Evolutionary conservation across 208 protist species (phyloP).

Genomic region (Trypanosoma scelopori): DNA sequence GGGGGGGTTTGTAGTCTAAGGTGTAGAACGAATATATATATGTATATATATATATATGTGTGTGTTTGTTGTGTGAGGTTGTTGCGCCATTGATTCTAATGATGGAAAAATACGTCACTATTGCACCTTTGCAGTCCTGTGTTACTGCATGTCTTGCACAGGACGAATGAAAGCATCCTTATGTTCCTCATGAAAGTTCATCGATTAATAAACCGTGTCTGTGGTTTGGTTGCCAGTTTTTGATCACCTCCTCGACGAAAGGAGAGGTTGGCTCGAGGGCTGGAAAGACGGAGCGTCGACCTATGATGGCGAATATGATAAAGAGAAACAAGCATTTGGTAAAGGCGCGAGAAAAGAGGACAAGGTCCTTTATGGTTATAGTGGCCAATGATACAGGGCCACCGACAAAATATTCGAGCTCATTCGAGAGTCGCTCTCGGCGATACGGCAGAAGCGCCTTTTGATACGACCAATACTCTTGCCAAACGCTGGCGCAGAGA

Average conservation of each 20-base stretch:
- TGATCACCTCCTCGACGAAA: constrained; percentile 67
- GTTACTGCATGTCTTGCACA: no score
- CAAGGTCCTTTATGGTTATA: constrained; percentile 34
- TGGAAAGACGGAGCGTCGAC: constrained; percentile 64
- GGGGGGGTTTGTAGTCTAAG: no score
- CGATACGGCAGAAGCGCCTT: constrained; percentile 59
- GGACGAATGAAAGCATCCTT: no score
- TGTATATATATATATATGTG: no score
- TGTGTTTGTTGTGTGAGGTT: no score
- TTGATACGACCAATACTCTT: constrained; percentile 65
- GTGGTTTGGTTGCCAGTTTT: constrained; percentile 59
- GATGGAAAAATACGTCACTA: no score
- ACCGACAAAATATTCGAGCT: constrained; percentile 36
- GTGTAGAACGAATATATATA: no score
- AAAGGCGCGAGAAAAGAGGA: constrained; percentile 48
- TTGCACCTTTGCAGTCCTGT: no score
- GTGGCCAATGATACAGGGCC: constrained; percentile 44
- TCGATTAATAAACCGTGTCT: constrained; percentile 1
- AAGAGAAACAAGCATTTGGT: constrained; percentile 80
- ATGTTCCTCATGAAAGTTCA: no score
- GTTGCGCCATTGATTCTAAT: no score
- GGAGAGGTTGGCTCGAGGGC: constrained; percentile 57
- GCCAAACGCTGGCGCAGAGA: constrained; percentile 63
- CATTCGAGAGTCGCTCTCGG: constrained; percentile 38
- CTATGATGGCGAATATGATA: constrained; percentile 52